A percentile compares a stretch with the other conserved stretches of the same genome.
Evolutionary conservation across 2,329 filamentous ascomycete genomes (phyloP).

Genomic region (Aspergillus ochraceoroseus): DNA sequence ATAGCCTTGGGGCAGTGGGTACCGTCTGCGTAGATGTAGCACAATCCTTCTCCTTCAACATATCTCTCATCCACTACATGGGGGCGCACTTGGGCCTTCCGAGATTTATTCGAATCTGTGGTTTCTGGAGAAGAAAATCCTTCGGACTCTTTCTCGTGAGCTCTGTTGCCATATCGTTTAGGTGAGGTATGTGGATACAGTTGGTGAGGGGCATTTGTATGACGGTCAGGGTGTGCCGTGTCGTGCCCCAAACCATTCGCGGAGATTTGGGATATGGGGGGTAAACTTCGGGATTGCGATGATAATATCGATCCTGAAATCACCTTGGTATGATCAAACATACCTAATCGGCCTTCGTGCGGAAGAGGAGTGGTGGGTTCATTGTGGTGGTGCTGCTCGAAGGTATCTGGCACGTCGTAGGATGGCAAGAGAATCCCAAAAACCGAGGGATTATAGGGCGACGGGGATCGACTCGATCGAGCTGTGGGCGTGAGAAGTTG

Average conservation of each 20-base stretch:
- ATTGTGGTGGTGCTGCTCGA: slow-evolving; percentile 21
- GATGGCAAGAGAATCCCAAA: slow-evolving; percentile 20
- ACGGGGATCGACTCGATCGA: slow-evolving; percentile 26
- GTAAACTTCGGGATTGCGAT: slow-evolving; percentile 24
- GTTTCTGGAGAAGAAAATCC: slow-evolving; percentile 7
- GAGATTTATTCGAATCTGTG: slow-evolving; percentile 12
- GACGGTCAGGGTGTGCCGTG: slow-evolving; percentile 18
- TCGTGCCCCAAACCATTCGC: slow-evolving; percentile 23
- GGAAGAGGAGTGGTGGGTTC: slow-evolving; percentile 18
- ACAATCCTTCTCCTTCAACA: slow-evolving; percentile 70
- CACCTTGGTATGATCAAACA: slow-evolving; percentile 19
- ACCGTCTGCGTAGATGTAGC: slow-evolving; percentile 82
- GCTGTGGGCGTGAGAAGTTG: slow-evolving; percentile 37
- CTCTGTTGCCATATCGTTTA: slow-evolving; percentile 16
- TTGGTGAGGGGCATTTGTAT: slow-evolving; percentile 20
- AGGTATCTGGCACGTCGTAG: slow-evolving; percentile 18
- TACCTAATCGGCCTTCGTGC: slow-evolving; percentile 13
- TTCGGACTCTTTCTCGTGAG: slow-evolving; percentile 17
- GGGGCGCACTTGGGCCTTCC: slow-evolving; percentile 23
- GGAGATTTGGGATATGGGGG: slow-evolving; percentile 31
- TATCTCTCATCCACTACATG: slow-evolving; percentile 42
- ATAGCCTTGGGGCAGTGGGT: slow-evolving; percentile 77
- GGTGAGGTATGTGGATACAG: slow-evolving; percentile 21
- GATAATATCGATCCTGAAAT: slow-evolving; percentile 22
- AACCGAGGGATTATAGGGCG: slow-evolving; percentile 26